Evolutionary conservation across 2,329 filamentous ascomycete genomes (phyloP), one percentile per base, ranked within the genome.

Genomic region (Arthrobotrys iridis): DNA sequence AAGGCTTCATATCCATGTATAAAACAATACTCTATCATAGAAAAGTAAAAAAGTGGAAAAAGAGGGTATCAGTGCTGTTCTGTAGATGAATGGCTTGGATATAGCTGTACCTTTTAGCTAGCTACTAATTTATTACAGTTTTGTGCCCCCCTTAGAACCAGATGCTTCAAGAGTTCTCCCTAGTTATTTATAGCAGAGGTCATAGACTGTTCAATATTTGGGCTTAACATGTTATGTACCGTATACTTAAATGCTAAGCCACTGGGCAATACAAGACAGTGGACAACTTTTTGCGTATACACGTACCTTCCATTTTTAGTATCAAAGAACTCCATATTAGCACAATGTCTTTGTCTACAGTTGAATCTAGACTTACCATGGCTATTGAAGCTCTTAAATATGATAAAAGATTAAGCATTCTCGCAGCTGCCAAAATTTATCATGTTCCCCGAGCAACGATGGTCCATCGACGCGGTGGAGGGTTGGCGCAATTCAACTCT

Each of bases 341-440:
- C n/a, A 50, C 45, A 50, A 50, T 50, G 45, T 50, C 45, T 50
- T 50, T 50, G n/a, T 22, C 45, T 50, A 24, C 45, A 22, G 45
- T 24, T 24, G 45, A 50, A 24, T 50, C 45, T 50, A 50, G 45
- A 24, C 10, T 50, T 50, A 50, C 26, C 10, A 15, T 50, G 10
- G 20, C 45, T n/a, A 50, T 50, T 50, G 45, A 50, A n/a, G 20
- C 45, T 8, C 45, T 50, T 50, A 50, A 50, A 11, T 24, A 24
- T 20, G 18, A 50, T 20, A 50, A 50, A 22, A 24, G 26, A 50
- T 50, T 50, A 50, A 50, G 45, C 13, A n/a, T 18, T 50, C 45
- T 22, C 45, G 45, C 45, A 50, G 45, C 45, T 50, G 22, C 45
- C 20, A 50, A 50, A 50, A 50, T 50, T 24, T 50, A 50, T 50